phyloP scores from a whole-genome alignment of 306 rosid genomes.

The Pyrus communis region DNA sequence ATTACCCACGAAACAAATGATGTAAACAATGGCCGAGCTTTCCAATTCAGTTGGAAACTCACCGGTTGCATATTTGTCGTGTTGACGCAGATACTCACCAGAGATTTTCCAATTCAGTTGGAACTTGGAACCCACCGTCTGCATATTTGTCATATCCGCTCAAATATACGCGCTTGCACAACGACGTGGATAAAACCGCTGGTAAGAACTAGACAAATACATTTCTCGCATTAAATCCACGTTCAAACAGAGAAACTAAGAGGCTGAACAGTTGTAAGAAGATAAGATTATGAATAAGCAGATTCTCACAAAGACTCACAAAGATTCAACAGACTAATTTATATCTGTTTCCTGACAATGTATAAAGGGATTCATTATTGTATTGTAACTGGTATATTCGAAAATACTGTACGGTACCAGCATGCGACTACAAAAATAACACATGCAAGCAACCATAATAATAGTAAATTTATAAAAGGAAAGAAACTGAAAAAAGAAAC shows the following conservation, averaged over 20 bases:
- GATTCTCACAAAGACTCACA: not conserved
- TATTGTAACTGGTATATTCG: not conserved
- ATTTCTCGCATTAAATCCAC: not conserved
- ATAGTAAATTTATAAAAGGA: not conserved
- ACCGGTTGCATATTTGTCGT: not conserved
- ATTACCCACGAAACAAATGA: not conserved
- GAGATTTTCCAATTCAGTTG: too few relatives aligned
- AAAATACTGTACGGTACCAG: not conserved
- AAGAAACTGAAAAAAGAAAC: not conserved
- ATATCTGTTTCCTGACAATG: not conserved
- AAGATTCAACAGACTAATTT: not conserved
- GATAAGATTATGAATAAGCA: too few relatives aligned
- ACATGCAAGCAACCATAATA: not conserved
- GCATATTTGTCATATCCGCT: too few relatives aligned
- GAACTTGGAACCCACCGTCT: too few relatives aligned
- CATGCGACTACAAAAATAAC: not conserved
- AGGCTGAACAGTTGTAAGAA: too few relatives aligned
- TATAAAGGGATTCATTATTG: not conserved
- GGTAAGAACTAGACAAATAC: not conserved
- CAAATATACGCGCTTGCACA: too few relatives aligned
- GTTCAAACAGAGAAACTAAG: too few relatives aligned
- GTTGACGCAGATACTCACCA: too few relatives aligned
- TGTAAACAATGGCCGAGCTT: not conserved
- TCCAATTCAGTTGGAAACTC: not conserved
- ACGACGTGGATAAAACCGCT: too few relatives aligned